Base-by-base conservation (phyloP, 768 basidiomycete genomes). In the Leccinum imitatum region DNA sequence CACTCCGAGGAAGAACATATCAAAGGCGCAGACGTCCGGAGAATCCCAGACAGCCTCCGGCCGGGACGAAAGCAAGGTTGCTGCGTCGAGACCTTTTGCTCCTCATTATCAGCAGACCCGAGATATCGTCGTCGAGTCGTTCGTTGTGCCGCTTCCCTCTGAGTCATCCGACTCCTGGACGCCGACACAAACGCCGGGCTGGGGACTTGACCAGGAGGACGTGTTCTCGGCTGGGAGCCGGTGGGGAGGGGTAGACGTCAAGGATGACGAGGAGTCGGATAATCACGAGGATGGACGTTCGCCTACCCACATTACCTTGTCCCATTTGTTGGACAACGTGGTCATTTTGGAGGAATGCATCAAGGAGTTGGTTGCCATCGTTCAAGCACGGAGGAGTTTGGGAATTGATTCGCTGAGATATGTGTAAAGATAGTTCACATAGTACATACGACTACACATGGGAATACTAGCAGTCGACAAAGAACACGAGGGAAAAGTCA, bases 281-380 rank as follows among this genome's bases (percentile, higher is more conserved):
- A 41, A 47, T 58, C 14, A 63, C 64, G 27, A 68, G 15, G 70
- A 76, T 9, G 74, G 73, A 74, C 54, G 65, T 53, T 76, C 71
- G 33, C 58, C 70, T 14, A 71, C 74, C 15, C 79, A 73, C 19
- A 81, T 95, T 27, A 93, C 90, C 8, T 78, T 98, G 55, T 94
- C 92, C 50, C 87, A 84, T 63, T 72, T 98, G 57, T 76, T 98
- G 71, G 96, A 98, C 71, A 98, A 98, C 69, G 89, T 95, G 31
- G 94, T 98, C 31, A 87, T 98, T 44, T 71, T 98, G 62, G 96
- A 98, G 74, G 96, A 98, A 74, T 90, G 88, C 61, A 89, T 98
- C 69, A 98, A 98, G 76, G 96, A 98, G 73, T 77, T 95, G 35
- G 86, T 86, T 14, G 91, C 92, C 14, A 88, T 94, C 63, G 84